phyloP scores from a whole-genome alignment of 1,139 yeast species.

The Diutina scorzettiae region DNA sequence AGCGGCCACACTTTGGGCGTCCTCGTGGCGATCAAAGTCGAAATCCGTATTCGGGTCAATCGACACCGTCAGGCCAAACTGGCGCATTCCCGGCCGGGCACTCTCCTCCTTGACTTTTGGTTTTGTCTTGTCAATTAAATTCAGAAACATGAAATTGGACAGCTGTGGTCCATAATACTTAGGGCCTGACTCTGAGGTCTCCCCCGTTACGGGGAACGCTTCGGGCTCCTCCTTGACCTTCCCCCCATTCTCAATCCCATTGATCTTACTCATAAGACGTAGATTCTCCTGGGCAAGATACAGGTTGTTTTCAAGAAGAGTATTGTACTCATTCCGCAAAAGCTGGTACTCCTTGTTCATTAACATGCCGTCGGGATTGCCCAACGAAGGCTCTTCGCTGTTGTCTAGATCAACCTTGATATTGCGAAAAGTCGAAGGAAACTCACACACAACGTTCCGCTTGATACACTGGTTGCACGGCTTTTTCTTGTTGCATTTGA shows the following conservation, averaged over 20 bases:
- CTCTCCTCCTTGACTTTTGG: constrained; percentile 10
- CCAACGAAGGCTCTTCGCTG: neutral
- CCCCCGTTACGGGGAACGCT: constrained; percentile 8
- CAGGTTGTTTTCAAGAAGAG: neutral
- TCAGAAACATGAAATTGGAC: constrained; percentile 33
- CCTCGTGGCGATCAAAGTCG: constrained; percentile 4
- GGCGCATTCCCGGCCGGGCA: neutral
- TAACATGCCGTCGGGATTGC: neutral
- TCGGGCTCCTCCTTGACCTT: neutral
- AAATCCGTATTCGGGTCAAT: neutral
- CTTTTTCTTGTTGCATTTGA: constrained; percentile 27
- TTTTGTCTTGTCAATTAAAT: constrained; percentile 12
- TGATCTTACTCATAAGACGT: neutral
- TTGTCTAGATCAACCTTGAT: constrained; percentile 17
- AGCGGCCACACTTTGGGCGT: neutral
- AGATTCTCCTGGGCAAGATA: neutral
- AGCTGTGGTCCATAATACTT: constrained; percentile 41
- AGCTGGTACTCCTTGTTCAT: neutral
- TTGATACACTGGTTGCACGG: constrained; percentile 30
- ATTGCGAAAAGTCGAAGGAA: constrained; percentile 29
- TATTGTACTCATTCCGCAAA: neutral
- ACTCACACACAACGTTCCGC: constrained; percentile 22
- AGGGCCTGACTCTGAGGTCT: constrained; percentile 17
- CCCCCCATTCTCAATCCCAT: neutral
- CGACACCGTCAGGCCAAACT: neutral